Conservation (phyloP, 2,329 filamentous ascomycete genomes). For the Coniochaeta ligniaria region DNA sequence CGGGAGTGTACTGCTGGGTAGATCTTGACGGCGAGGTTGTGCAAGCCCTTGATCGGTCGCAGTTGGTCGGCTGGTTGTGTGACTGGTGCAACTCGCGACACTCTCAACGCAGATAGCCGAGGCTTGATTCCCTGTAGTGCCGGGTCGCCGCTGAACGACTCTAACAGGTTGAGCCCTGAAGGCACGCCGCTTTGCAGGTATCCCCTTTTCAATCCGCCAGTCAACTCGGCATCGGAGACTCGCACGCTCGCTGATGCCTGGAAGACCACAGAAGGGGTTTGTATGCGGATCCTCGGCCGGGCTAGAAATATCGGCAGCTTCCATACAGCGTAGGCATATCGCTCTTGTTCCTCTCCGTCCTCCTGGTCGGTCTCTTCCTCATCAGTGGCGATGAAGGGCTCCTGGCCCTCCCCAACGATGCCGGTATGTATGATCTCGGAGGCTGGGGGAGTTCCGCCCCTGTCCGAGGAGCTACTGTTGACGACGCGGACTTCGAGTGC, state of each 20-base stretch:
- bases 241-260: conserved; percentile 52
- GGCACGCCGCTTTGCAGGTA: conserved; percentile 65
- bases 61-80: conserved; percentile 54
- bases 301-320: conserved; percentile 50
- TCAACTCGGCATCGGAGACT: conserved; percentile 35
- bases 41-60: conserved; percentile 57
- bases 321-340: conserved; percentile 50
- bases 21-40: conserved; percentile 55
- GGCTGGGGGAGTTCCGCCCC: conserved; percentile 32
- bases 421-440: conserved; percentile 56
- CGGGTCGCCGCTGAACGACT: conserved; percentile 62
- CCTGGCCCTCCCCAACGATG: conserved; percentile 38
- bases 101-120: conserved; percentile 63
- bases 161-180: conserved; percentile 68
- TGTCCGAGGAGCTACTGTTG: conserved; percentile 45
- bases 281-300: conserved; percentile 57
- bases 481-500: conserved; percentile 60
- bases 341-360: conserved; percentile 19
- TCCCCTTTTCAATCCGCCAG: conserved; percentile 41
- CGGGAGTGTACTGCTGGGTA: conserved; percentile 66
- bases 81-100: conserved; percentile 66
- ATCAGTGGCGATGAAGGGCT: conserved; percentile 44
- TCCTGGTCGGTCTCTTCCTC: conserved; percentile 20
- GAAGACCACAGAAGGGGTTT: conserved; percentile 61
- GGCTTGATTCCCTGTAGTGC: conserved; percentile 55